Conservation (phyloP, 805 yeast genomes). For the Ogataea corticis region DNA sequence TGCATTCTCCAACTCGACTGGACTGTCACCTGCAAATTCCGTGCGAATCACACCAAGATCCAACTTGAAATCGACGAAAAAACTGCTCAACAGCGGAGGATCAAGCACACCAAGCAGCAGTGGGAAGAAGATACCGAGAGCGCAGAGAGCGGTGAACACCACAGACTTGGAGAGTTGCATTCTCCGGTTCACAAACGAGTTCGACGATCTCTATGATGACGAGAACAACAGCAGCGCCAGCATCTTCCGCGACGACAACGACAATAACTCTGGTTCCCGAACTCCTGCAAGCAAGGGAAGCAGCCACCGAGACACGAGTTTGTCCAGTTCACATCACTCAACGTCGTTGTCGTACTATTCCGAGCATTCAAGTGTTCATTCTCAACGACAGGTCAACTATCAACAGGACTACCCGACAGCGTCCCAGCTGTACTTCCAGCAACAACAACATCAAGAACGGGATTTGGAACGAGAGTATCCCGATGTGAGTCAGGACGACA, state of each 20-base stretch:
- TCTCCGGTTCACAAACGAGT: conserved; percentile 40
- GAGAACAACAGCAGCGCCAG: conserved; percentile 27
- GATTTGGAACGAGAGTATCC: not conserved
- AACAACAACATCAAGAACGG: conserved; percentile 1
- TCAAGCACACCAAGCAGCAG: conserved; percentile 17
- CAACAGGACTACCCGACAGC: not conserved
- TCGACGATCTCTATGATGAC: conserved; percentile 38
- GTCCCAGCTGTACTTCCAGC: not conserved
- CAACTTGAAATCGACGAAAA: not conserved
- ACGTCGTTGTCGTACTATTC: not conserved
- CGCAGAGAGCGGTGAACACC: conserved; percentile 36
- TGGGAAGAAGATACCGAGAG: conserved; percentile 21
- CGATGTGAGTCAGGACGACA: conserved; percentile 7
- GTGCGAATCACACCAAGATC: conserved; percentile 11
- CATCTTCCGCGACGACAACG: conserved; percentile 29
- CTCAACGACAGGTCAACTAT: not conserved
- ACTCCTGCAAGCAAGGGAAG: conserved; percentile 4
- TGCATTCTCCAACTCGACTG: conserved; percentile 10
- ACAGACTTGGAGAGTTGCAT: conserved; percentile 43
- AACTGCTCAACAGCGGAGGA: conserved; percentile 10
- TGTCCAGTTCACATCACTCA: conserved; percentile 1
- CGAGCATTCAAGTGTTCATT: not conserved
- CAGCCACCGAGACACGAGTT: not conserved
- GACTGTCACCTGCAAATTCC: conserved; percentile 12
- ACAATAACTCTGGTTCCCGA: conserved; percentile 1